Evolutionary conservation across 371 early-diverging fungal genomes (phyloP).

Genomic region (Mortierella sp.): DNA sequence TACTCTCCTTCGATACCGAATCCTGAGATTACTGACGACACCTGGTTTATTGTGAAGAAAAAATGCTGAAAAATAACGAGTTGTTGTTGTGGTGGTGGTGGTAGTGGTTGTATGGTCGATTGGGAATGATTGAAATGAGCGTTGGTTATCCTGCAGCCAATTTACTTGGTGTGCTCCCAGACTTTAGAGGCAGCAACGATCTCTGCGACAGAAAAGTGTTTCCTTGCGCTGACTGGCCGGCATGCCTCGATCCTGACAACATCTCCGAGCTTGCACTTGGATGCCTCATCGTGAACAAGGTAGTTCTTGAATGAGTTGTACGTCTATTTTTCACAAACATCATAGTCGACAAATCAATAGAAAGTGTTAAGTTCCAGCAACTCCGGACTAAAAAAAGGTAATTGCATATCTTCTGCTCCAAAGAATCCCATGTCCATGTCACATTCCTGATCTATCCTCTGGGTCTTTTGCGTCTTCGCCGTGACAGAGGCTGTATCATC

Average conservation of each 20-base stretch:
- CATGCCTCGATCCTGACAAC: slow-evolving; percentile 94
- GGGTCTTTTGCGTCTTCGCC: neutral
- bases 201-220: slow-evolving; percentile 91
- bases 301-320: slow-evolving; percentile 77
- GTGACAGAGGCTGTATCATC: neutral
- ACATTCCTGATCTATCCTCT: no score
- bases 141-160: neutral
- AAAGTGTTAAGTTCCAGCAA: neutral
- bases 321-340: slow-evolving; percentile 52
- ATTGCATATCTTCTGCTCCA: neutral
- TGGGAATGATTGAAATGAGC: neutral
- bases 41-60: neutral
- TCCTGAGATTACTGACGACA: neutral
- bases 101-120: neutral
- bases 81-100: neutral
- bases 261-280: slow-evolving; percentile 90
- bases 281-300: slow-evolving; percentile 91
- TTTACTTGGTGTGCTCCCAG: slow-evolving; percentile 54
- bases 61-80: slow-evolving; percentile 5
- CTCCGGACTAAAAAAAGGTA: neutral
- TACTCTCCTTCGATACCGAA: neutral
- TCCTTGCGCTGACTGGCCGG: slow-evolving; percentile 89
- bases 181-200: slow-evolving; percentile 69
- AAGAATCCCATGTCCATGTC: no score
- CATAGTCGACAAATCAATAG: neutral